Conservation (phyloP, 2,329 filamentous ascomycete genomes). For the Lachnellula hyalina region DNA sequence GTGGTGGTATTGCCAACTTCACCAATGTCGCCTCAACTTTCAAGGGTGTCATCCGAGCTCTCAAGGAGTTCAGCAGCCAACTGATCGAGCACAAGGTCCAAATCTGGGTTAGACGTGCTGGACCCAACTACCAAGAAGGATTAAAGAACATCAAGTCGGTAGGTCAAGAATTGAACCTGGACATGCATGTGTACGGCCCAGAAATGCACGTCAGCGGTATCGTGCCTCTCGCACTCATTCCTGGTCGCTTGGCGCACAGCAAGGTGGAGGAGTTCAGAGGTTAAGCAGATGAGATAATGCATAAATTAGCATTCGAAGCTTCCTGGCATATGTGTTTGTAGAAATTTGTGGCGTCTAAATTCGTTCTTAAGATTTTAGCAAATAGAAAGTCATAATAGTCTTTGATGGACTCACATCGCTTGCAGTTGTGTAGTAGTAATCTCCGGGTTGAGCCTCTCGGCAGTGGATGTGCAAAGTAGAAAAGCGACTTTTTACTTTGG, state of each 20-base stretch:
- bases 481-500: no score
- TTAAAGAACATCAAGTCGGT: conserved; percentile 99
- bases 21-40: conserved; percentile 99
- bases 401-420: conserved; percentile 3
- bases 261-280: conserved; percentile 52
- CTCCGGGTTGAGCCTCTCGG: no score
- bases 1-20: conserved; percentile 99
- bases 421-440: not conserved
- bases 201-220: conserved; percentile 92
- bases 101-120: conserved; percentile 88
- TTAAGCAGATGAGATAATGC: conserved; percentile 19
- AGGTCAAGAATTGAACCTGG: conserved; percentile 84
- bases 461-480: not conserved
- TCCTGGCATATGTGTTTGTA: conserved; percentile 19
- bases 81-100: conserved; percentile 95
- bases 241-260: conserved; percentile 58
- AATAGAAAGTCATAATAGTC: conserved; percentile 30
- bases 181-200: conserved; percentile 86
- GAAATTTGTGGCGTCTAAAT: conserved; percentile 23
- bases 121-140: conserved; percentile 99
- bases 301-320: conserved; percentile 15
- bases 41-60: conserved; percentile 97
- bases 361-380: conserved; percentile 23
- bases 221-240: conserved; percentile 80
- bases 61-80: conserved; percentile 80